Base-by-base conservation (phyloP, 208 protist genomes). In the Trypanosoma lewisi region DNA sequence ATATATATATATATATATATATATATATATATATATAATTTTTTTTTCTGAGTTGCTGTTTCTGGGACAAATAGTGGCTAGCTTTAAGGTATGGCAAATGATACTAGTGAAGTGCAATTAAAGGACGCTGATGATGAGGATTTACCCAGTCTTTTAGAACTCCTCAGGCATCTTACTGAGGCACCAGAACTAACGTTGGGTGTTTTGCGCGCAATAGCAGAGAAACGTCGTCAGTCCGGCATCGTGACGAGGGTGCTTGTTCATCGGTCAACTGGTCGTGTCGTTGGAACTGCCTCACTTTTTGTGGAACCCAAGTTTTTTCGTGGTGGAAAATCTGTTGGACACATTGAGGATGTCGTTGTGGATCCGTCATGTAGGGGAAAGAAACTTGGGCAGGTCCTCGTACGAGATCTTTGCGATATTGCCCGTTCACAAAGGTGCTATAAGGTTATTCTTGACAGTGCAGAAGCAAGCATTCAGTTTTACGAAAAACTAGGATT, bases 401-500 rank as follows among this genome's bases (percentile, higher is more conserved):
- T 95, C n/a, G 55, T 95, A 23, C 34, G 67, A 6, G 55, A 64
- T 7, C 61, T 93, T 0, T 70, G 77, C 6, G 63, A 67, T 33
- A 65, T 77, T n/a, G 74, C 86, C 17, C 74, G 63, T 17, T 56
- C 61, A 25, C 47, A 63, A 14, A 61, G 80, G 50, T 95, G 89
- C 71, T 95, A 95, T 69, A 95, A 95, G 61, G 70, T 93, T 30
- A 90, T 95, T 63, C 72, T 95, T 9, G 84, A 95, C 62, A 83
- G 74, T 60, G 67, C 67, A 31, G 89, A 95, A 12, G 47, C 60
- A 7, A 67, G 61, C 16, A 33, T 80, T 1, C 21, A 52, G 0
- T 93, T 87, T 60, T 95, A 95, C 61, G 59, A 77, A 41, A 89
- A 89, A 30, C 50, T 77, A 19, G 89, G 85, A 0, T 95, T 95